phyloP scores from a whole-genome alignment of 2,329 filamentous ascomycete genomes.

The Clonostachys rhizophaga region DNA sequence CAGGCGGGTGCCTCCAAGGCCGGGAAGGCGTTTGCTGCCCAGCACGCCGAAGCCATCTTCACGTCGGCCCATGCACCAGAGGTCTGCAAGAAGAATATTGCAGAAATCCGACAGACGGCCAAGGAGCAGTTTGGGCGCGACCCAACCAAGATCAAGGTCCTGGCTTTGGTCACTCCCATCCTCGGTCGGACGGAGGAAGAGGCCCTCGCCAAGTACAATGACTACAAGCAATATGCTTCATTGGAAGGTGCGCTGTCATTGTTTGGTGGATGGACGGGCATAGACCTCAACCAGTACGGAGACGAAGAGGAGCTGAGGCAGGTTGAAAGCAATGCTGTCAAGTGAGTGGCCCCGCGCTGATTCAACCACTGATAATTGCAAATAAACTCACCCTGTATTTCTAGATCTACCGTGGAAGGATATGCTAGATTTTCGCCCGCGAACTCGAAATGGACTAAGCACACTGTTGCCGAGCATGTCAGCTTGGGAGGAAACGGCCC shows the following conservation, averaged over 20 bases:
- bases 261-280: constrained; percentile 71
- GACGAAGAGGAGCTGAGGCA: constrained; percentile 62
- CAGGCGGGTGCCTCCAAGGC: constrained; percentile 66
- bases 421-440: constrained; percentile 52
- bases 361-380: too few relatives aligned
- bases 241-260: constrained; percentile 61
- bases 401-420: constrained; percentile 43
- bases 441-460: constrained; percentile 67
- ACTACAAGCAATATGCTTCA: constrained; percentile 56
- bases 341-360: too few relatives aligned
- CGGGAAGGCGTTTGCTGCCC: constrained; percentile 62
- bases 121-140: constrained; percentile 49
- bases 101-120: constrained; percentile 57
- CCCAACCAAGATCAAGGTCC: constrained; percentile 58
- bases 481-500: constrained; percentile 64
- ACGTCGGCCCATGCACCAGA: constrained; percentile 60
- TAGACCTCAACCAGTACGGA: constrained; percentile 48
- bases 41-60: constrained; percentile 69
- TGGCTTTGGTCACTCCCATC: constrained; percentile 62
- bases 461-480: constrained; percentile 63
- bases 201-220: constrained; percentile 57
- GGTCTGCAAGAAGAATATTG: constrained; percentile 56
- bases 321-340: constrained; percentile 58
- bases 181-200: constrained; percentile 62
- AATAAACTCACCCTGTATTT: neutral